Percentiles rank a stretch among this genome's conserved stretches.
These are phyloP conservation scores for Penicillium cinerascens DNA, from an alignment of 495 filamentous ascomycete genomes.

Conservation along the genomic window DNA sequence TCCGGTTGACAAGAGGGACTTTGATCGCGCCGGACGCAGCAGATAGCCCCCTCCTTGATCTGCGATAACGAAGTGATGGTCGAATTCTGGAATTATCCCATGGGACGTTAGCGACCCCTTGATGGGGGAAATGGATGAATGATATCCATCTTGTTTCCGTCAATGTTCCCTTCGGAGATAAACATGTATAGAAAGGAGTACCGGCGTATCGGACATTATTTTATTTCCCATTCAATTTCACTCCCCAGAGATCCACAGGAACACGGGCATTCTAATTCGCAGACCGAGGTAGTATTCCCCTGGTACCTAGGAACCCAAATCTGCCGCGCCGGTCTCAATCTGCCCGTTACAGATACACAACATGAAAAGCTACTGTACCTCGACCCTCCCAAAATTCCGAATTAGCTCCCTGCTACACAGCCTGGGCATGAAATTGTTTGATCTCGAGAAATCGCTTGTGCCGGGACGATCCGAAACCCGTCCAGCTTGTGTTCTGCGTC, in stretches of 20 bases:
- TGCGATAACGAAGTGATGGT: background rate
- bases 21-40: slow-evolving; percentile 4
- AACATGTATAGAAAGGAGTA: too few relatives aligned
- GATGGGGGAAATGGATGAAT: background rate
- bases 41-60: too few relatives aligned
- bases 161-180: background rate
- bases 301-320: too few relatives aligned
- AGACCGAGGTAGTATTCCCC: background rate
- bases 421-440: background rate
- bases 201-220: too few relatives aligned
- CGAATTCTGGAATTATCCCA: too few relatives aligned
- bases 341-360: background rate
- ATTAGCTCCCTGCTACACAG: too few relatives aligned
- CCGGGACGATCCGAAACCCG: background rate
- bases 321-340: background rate
- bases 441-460: background rate
- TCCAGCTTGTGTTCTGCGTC: background rate
- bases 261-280: background rate
- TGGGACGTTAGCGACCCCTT: too few relatives aligned
- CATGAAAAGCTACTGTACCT: background rate
- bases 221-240: background rate
- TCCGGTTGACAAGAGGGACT: slow-evolving; percentile 8
- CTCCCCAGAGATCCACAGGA: background rate
- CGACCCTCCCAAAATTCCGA: too few relatives aligned
- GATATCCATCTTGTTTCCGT: background rate